Percentiles rank a stretch among this genome's conserved stretches.
Evolutionary conservation across 2,329 filamentous ascomycete species (phyloP).

Genomic region (Pseudocercospora fuligena): DNA sequence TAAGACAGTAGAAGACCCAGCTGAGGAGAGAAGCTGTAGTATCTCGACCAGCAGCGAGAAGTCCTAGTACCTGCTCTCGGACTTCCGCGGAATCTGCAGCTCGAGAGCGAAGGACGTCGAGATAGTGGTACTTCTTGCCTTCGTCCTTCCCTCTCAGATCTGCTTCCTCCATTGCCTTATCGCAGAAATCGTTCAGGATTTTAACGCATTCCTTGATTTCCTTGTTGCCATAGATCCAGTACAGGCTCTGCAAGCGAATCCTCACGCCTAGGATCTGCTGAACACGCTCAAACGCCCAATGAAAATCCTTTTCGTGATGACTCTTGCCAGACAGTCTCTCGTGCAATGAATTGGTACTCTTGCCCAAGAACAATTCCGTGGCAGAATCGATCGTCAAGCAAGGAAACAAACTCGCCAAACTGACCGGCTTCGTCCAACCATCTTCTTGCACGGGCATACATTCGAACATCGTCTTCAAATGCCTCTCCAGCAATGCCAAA

Average conservation of each 20-base stretch:
- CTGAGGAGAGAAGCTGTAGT: slow-evolving; percentile 56
- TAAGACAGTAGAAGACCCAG: slow-evolving; percentile 52
- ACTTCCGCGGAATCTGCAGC: slow-evolving; percentile 15
- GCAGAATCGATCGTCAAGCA: slow-evolving; percentile 68
- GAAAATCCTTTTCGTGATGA: slow-evolving; percentile 13
- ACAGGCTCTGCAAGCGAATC: slow-evolving; percentile 39
- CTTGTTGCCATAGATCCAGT: slow-evolving; percentile 40
- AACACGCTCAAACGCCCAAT: slow-evolving; percentile 17
- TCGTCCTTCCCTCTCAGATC: slow-evolving; percentile 3
- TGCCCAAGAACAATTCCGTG: slow-evolving; percentile 62
- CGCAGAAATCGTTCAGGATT: slow-evolving; percentile 20
- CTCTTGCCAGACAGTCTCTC: slow-evolving; percentile 16
- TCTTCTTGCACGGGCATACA: slow-evolving; percentile 32
- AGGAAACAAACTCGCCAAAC: slow-evolving; percentile 59
- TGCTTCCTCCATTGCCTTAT: slow-evolving; percentile 17
- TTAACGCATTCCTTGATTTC: slow-evolving; percentile 14
- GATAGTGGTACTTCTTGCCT: slow-evolving; percentile 15
- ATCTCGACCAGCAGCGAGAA: slow-evolving; percentile 57
- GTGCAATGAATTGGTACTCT: slow-evolving; percentile 28
- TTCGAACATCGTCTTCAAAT: slow-evolving; percentile 40
- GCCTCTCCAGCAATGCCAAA: slow-evolving; percentile 39
- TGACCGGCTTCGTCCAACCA: slow-evolving; percentile 34
- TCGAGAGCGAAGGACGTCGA: slow-evolving; percentile 58
- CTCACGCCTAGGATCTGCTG: slow-evolving; percentile 17
- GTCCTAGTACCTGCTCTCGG: slow-evolving; percentile 56